Evolutionary conservation across 1,139 yeast species (phyloP), one percentile per base, ranked within the genome.

Genomic region (Kodamaea sp.): DNA sequence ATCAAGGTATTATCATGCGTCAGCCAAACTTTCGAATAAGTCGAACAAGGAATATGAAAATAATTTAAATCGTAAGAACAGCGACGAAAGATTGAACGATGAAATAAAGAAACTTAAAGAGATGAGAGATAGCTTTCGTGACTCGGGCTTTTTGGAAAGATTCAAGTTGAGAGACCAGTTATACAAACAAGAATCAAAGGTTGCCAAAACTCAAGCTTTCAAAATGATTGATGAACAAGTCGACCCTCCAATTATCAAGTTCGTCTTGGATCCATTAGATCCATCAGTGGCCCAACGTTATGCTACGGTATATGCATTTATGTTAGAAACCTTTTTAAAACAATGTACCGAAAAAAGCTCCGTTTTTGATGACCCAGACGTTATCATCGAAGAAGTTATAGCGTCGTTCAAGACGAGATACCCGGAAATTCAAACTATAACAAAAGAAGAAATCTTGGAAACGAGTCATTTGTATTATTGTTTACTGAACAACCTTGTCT

Each of bases 391-490:
- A 8, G 52, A 51, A 12, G 50, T 63, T 20, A 49, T 51, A 24
- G 52, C 45, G 11, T 54, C 51, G 29, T 64, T 63, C 44, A 45
- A 45, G 26, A 45, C 49, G 15, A 42, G 45, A 8, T 52, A 62
- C 43, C 59, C 60, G 3, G 47, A 47, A 15, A 36, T 47, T 34
- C 46, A 35, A 8, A 56, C 60, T 2, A 39, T 62, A 23, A 48
- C 63, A 4, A 54, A 54, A 29, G 55, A 56, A 9, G 70, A 65
- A 28, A 58, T 67, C 7, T 50, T 62, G 38, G 49, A 49, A 29
- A 52, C 51, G 33, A 62, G 61, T 46, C 62, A 58, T 40, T 48
- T 65, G 10, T 65, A 52, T 47, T 63, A 62, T 45, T 55, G 59
- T 7, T 52, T 67, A 30, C 57, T 61, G 47, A 65, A 66, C 43